Evolutionary conservation across 768 basidiomycete species (phyloP).

Genomic region (Hydnum rufescens): DNA sequence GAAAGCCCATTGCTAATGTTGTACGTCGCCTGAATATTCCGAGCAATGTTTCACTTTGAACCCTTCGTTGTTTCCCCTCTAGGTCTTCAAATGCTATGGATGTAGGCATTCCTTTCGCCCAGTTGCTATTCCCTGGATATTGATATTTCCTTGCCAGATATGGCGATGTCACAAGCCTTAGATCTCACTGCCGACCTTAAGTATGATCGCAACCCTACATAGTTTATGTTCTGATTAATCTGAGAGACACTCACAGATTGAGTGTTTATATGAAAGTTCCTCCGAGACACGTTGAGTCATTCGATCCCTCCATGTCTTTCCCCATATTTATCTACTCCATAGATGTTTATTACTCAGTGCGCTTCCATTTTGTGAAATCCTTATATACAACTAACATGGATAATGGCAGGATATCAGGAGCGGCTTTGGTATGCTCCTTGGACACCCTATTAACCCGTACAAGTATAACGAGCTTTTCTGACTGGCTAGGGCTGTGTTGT

Average conservation of each 20-base stretch:
- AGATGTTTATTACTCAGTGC: background rate
- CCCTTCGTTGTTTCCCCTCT: background rate
- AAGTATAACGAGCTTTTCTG: background rate
- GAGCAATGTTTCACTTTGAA: background rate
- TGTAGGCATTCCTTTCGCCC: no score
- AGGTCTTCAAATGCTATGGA: constrained; percentile 3
- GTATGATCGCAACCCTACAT: background rate
- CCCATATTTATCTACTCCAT: background rate
- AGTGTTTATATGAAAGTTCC: background rate
- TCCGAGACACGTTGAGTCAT: background rate
- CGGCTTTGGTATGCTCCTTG: background rate
- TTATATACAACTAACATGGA: background rate
- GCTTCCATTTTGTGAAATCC: background rate
- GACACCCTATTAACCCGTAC: background rate
- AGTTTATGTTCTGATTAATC: background rate
- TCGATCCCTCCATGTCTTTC: background rate
- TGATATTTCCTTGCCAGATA: no score
- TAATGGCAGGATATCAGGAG: background rate
- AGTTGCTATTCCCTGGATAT: no score
- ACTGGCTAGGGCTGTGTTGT: background rate
- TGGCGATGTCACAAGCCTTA: background rate
- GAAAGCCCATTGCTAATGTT: constrained; percentile 1
- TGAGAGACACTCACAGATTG: background rate
- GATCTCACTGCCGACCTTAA: background rate
- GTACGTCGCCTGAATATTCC: background rate